A percentile compares a stretch with the other conserved stretches of the same genome.
Evolutionary conservation across 2,329 filamentous ascomycete species (phyloP).

Genomic region (Fusarium nematophilum): DNA sequence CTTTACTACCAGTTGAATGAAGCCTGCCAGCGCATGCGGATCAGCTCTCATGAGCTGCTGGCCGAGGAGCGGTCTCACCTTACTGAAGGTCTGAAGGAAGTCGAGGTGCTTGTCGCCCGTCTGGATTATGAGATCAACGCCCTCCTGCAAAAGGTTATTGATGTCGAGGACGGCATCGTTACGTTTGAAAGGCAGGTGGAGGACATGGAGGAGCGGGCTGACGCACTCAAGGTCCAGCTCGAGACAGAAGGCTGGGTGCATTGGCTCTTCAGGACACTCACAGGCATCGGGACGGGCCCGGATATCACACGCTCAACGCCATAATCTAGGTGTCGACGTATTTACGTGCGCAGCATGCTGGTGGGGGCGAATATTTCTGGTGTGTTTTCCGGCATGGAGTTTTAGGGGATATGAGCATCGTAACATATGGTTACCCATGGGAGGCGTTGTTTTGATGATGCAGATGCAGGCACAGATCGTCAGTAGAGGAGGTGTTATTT

Average conservation of each 20-base stretch:
- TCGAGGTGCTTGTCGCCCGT: conserved; percentile 84
- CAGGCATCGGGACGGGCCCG: conserved; percentile 69
- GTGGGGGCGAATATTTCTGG: conserved; percentile 4
- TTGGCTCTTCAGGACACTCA: conserved; percentile 72
- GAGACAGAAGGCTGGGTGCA: conserved; percentile 73
- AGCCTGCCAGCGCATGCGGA: conserved; percentile 74
- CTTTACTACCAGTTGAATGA: conserved; percentile 79
- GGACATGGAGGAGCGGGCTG: conserved; percentile 74
- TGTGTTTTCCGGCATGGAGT: conserved; percentile 27
- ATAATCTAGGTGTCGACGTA: conserved; percentile 22
- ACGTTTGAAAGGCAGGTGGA: conserved; percentile 84
- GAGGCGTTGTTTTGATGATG: conserved; percentile 21
- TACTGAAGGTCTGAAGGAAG: conserved; percentile 78
- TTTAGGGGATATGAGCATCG: conserved; percentile 23
- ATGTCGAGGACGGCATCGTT: conserved; percentile 84
- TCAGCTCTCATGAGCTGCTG: conserved; percentile 75
- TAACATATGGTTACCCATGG: conserved; percentile 12
- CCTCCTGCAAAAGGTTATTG: conserved; percentile 82
- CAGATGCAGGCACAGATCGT: not conserved
- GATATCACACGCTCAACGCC: conserved; percentile 58
- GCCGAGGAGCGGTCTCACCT: conserved; percentile 75
- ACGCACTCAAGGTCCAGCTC: conserved; percentile 70
- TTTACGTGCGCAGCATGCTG: conserved; percentile 9
- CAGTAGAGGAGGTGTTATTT: conserved; percentile 29
- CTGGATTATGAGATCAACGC: conserved; percentile 91